These are phyloP conservation scores for Hericium alpestre DNA, from an alignment of 768 basidiomycete species.

Conservation along the genomic window DNA sequence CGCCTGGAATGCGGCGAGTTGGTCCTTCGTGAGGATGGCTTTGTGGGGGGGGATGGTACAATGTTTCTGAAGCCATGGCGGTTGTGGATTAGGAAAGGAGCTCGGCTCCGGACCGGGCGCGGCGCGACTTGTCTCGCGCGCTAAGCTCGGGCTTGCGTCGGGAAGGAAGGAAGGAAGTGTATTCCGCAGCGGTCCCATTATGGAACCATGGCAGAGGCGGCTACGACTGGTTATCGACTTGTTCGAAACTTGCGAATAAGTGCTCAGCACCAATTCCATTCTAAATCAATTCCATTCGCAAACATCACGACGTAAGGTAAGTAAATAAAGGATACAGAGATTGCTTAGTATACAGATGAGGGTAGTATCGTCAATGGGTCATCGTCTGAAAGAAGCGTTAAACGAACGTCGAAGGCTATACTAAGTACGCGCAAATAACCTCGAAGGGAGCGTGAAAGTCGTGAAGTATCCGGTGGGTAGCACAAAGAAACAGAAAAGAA, in stretches of 20 bases:
- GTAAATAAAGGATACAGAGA: background rate
- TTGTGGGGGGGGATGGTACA: conserved; percentile 27
- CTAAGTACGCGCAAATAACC: background rate
- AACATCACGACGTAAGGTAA: background rate
- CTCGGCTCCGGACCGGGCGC: too few relatives aligned
- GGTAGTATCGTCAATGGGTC: background rate
- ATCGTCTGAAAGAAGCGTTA: background rate
- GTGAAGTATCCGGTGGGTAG: background rate
- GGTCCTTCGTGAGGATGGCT: conserved; percentile 62
- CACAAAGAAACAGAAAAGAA: background rate
- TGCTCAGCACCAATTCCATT: too few relatives aligned
- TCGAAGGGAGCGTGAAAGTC: background rate
- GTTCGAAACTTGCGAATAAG: too few relatives aligned
- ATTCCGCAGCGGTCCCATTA: too few relatives aligned
- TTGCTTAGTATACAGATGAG: background rate
- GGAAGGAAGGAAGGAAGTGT: too few relatives aligned
- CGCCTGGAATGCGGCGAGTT: conserved; percentile 72
- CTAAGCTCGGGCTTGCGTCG: too few relatives aligned
- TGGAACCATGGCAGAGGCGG: too few relatives aligned
- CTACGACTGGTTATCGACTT: too few relatives aligned
- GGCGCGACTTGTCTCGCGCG: too few relatives aligned
- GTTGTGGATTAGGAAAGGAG: too few relatives aligned
- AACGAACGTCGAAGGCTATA: background rate
- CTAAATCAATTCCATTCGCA: too few relatives aligned
- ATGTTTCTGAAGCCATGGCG: too few relatives aligned